Evolutionary conservation across 23 red algal species (phyloP).

Genomic region (Gracilariopsis chorda): DNA sequence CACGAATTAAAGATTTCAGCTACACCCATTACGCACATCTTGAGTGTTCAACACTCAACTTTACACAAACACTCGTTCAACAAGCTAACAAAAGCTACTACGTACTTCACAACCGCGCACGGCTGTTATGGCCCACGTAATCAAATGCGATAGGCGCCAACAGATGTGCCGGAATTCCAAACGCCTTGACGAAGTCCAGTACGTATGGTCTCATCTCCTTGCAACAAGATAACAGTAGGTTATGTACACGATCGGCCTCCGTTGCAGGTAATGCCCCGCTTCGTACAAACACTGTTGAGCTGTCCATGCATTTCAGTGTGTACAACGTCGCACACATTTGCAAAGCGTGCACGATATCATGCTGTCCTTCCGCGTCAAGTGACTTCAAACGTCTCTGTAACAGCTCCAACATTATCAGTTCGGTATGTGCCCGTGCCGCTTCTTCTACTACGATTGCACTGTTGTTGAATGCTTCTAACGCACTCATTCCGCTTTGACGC

Average conservation of each 20-base stretch:
- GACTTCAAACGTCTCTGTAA: conserved; percentile 11
- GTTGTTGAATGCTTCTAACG: conserved; percentile 48
- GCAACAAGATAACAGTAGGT: conserved; percentile 53
- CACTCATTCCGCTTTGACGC: not conserved
- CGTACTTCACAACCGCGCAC: conserved; percentile 42
- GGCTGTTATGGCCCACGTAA: conserved; percentile 76
- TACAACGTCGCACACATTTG: conserved; percentile 15
- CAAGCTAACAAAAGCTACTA: not conserved
- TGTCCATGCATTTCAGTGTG: conserved; percentile 36
- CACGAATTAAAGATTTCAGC: conserved; percentile 12
- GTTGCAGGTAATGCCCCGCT: conserved; percentile 12
- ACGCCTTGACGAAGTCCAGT: conserved; percentile 57
- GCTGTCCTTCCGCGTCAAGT: not conserved
- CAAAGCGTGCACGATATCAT: conserved; percentile 16
- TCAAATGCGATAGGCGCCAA: conserved; percentile 95
- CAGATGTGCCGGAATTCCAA: conserved; percentile 75
- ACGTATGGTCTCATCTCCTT: conserved; percentile 62
- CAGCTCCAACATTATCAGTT: conserved; percentile 31
- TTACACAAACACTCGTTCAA: not conserved
- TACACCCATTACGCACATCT: no score
- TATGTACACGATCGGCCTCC: conserved; percentile 53
- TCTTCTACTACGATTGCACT: conserved; percentile 23
- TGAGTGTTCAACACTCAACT: not conserved
- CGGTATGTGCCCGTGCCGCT: conserved; percentile 34
- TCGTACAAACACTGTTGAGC: conserved; percentile 46